Evolutionary conservation across 2,329 filamentous ascomycete genomes (phyloP).

Genomic region (Lanzia echinophila): DNA sequence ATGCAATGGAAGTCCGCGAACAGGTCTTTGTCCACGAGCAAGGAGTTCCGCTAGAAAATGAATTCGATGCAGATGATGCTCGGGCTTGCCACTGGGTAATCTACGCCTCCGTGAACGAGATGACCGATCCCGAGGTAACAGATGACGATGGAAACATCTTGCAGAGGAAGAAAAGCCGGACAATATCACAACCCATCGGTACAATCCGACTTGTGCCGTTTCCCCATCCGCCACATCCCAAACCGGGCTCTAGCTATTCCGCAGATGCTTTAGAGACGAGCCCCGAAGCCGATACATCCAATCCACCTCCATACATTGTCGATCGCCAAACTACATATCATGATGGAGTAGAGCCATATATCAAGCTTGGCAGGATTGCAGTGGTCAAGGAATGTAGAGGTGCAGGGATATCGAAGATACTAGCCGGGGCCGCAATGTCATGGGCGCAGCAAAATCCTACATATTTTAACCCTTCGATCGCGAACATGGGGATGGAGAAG

Average conservation of each 20-base stretch:
- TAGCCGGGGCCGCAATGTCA: conserved; percentile 59
- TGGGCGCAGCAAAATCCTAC: conserved; percentile 60
- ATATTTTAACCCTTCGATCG: conserved; percentile 42
- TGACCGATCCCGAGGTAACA: conserved; percentile 37
- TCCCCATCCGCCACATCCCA: conserved; percentile 49
- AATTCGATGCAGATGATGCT: conserved; percentile 75
- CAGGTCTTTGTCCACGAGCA: conserved; percentile 57
- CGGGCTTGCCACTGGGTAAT: conserved; percentile 76
- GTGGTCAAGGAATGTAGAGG: conserved; percentile 50
- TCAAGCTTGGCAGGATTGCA: conserved; percentile 76
- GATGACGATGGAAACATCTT: conserved; percentile 38
- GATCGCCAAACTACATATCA: conserved; percentile 41
- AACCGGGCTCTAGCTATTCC: conserved; percentile 33
- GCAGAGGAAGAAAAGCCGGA: conserved; percentile 38
- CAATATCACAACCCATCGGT: conserved; percentile 27
- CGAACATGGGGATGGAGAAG: conserved; percentile 38
- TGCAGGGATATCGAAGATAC: conserved; percentile 53
- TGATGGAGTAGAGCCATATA: conserved; percentile 64
- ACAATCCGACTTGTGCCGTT: conserved; percentile 53
- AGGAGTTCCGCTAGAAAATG: conserved; percentile 53
- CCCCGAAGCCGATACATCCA: background rate
- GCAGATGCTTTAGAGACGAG: conserved; percentile 18
- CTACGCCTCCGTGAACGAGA: conserved; percentile 59
- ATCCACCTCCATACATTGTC: conserved; percentile 17
- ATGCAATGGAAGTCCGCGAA: conserved; percentile 57